Percentiles rank a stretch among this genome's conserved stretches.
Evolutionary conservation across 768 basidiomycete species (phyloP).

Genomic region (Tricholoma flavovirens): DNA sequence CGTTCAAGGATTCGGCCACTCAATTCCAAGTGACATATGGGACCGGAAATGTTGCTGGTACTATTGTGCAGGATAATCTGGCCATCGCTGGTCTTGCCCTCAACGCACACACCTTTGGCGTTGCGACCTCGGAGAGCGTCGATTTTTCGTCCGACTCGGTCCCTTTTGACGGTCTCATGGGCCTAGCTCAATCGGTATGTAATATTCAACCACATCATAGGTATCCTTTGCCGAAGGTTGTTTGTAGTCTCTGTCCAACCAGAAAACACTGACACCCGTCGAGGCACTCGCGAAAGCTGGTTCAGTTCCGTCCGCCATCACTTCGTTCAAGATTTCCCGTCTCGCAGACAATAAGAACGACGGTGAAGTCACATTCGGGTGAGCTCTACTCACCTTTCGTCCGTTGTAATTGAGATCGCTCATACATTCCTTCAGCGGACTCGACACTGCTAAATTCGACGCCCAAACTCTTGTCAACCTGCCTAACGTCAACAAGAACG

Average conservation of each 20-base stretch:
- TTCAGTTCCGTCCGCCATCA: conserved; percentile 57
- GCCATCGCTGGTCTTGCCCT: conserved; percentile 57
- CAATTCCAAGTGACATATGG: conserved; percentile 65
- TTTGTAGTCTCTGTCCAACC: conserved; percentile 53
- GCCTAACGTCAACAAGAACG: conserved; percentile 54
- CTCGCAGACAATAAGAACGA: conserved; percentile 63
- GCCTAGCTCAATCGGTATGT: conserved; percentile 65
- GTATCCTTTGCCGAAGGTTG: neutral
- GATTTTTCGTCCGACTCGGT: conserved; percentile 50
- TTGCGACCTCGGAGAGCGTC: conserved; percentile 48
- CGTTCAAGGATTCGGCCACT: conserved; percentile 48
- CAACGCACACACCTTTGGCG: conserved; percentile 60
- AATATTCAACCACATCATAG: neutral
- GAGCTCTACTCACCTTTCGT: conserved; percentile 5
- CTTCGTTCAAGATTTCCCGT: conserved; percentile 78
- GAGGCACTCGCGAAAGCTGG: conserved; percentile 59
- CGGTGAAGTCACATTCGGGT: conserved; percentile 80
- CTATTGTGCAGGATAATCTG: conserved; percentile 58
- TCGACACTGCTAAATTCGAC: conserved; percentile 68
- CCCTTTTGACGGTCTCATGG: conserved; percentile 73
- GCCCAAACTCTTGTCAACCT: conserved; percentile 50
- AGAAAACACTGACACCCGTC: conserved; percentile 60
- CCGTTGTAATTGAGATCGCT: neutral
- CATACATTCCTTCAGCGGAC: conserved; percentile 29
- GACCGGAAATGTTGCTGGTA: conserved; percentile 61